These are phyloP conservation scores for Penicillium odoratum DNA, from an alignment of 495 filamentous ascomycete species.

Conservation along the genomic window DNA sequence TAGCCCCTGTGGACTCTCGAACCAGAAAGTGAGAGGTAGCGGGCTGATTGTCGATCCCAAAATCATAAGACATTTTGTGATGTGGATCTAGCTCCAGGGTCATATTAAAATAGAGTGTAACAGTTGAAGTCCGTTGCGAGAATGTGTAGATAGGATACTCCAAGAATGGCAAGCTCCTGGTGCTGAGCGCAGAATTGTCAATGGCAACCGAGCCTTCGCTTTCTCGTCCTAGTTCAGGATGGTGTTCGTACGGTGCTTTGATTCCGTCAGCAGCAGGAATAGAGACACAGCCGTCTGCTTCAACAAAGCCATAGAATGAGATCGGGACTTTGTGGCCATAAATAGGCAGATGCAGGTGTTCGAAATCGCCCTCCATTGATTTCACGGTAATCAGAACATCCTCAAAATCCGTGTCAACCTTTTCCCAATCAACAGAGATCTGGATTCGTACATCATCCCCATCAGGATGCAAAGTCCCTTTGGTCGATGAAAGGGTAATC, in stretches of 20 bases:
- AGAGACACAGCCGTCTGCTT: slow-evolving; percentile 56
- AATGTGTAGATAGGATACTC: slow-evolving; percentile 69
- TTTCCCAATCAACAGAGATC: slow-evolving; percentile 42
- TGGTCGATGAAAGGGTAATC: slow-evolving; percentile 55
- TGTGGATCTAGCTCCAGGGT: slow-evolving; percentile 62
- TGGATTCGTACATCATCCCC: slow-evolving; percentile 51
- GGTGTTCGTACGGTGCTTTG: slow-evolving; percentile 29
- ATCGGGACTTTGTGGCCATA: slow-evolving; percentile 50
- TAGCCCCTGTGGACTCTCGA: slow-evolving; percentile 1
- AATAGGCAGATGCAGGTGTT: slow-evolving; percentile 57
- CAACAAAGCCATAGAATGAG: slow-evolving; percentile 65
- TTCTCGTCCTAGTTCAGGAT: slow-evolving; percentile 17
- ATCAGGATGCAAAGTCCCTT: slow-evolving; percentile 51
- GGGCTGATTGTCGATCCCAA: slow-evolving; percentile 48
- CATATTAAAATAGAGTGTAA: slow-evolving; percentile 61
- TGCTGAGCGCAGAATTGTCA: background rate
- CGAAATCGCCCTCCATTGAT: slow-evolving; percentile 53
- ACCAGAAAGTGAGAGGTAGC: slow-evolving; percentile 2
- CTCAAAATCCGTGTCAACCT: slow-evolving; percentile 23
- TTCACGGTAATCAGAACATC: slow-evolving; percentile 42
- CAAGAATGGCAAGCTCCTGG: slow-evolving; percentile 24
- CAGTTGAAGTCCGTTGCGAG: slow-evolving; percentile 48
- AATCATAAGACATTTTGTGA: slow-evolving; percentile 59
- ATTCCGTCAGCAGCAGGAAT: slow-evolving; percentile 29
- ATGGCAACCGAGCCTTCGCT: slow-evolving; percentile 22